Percentiles rank a stretch among this genome's conserved stretches.
Evolutionary conservation across 2,329 filamentous ascomycete species (phyloP).

Genomic region (Fusarium chuoi): DNA sequence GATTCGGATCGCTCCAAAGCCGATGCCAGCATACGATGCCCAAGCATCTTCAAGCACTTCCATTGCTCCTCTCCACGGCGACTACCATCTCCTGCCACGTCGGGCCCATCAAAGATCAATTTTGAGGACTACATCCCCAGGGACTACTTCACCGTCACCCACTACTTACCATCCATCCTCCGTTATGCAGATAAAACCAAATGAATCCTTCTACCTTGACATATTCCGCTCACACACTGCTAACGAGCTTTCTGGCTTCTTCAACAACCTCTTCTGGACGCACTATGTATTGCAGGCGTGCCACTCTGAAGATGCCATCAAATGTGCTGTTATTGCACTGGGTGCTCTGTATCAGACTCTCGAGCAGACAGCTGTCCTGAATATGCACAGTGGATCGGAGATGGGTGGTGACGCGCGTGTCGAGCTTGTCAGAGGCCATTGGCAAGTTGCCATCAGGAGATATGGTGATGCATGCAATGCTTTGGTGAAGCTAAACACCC

Average conservation of each 20-base stretch:
- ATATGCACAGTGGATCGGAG: conserved; percentile 47
- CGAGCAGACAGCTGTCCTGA: conserved; percentile 64
- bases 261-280: conserved; percentile 74
- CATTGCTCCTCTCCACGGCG: conserved; percentile 33
- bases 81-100: conserved; percentile 48
- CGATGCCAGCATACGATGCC: conserved; percentile 44
- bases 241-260: conserved; percentile 72
- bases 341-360: conserved; percentile 75
- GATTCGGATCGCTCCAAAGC: conserved; percentile 62
- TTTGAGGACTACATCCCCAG: conserved; percentile 31
- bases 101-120: conserved; percentile 40
- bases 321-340: conserved; percentile 72
- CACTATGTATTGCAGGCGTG: conserved; percentile 71
- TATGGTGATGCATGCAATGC: conserved; percentile 67
- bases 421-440: conserved; percentile 59
- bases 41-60: conserved; percentile 21
- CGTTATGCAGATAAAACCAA: conserved; percentile 59
- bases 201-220: conserved; percentile 70
- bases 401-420: conserved; percentile 24
- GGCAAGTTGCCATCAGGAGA: conserved; percentile 68
- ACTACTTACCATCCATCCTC: conserved; percentile 56
- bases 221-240: conserved; percentile 71
- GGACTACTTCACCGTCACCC: conserved; percentile 43
- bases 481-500: conserved; percentile 56
- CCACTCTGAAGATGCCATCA: conserved; percentile 69